Percentiles rank a stretch among this genome's conserved stretches.
Conservation (phyloP, 1,284 basidiomycete genomes). For the Trametes polyzona region DNA sequence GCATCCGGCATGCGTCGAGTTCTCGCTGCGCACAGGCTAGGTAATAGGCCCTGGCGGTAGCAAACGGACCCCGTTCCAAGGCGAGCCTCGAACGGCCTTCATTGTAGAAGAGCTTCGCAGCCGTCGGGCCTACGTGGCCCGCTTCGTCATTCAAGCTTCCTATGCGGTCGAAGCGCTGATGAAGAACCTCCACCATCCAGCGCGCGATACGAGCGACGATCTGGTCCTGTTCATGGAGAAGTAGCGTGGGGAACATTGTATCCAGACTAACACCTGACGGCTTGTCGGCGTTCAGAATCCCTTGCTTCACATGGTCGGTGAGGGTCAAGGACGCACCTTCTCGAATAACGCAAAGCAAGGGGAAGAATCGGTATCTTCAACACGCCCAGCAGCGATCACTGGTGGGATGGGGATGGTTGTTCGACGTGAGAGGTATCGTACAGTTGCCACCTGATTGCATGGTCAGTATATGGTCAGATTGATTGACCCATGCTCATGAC, state of each 20-base stretch:
- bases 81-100: constrained; percentile 35
- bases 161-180: constrained; percentile 32
- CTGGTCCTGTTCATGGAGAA: constrained; percentile 29
- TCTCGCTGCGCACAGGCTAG: constrained; percentile 40
- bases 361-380: constrained; percentile 13
- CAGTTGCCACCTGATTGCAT: constrained; percentile 34
- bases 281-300: constrained; percentile 15
- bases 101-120: constrained; percentile 33
- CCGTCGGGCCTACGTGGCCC: constrained; percentile 32
- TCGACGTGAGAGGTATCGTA: constrained; percentile 32
- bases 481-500: constrained; percentile 11
- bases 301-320: background rate
- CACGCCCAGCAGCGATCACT: constrained; percentile 27
- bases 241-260: constrained; percentile 31
- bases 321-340: constrained; percentile 29
- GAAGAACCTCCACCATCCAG: constrained; percentile 36
- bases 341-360: constrained; percentile 31
- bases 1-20: constrained; percentile 35
- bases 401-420: constrained; percentile 35
- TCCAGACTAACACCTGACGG: constrained; percentile 35
- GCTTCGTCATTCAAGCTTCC: constrained; percentile 32
- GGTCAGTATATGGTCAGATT: background rate
- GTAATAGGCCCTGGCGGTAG: constrained; percentile 35
- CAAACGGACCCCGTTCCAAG: constrained; percentile 39
- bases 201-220: constrained; percentile 35